A percentile compares a stretch with the other conserved stretches of the same genome.
Conservation (phyloP, 352 stramenopile genomes). For the Pythium phragmiticola region DNA sequence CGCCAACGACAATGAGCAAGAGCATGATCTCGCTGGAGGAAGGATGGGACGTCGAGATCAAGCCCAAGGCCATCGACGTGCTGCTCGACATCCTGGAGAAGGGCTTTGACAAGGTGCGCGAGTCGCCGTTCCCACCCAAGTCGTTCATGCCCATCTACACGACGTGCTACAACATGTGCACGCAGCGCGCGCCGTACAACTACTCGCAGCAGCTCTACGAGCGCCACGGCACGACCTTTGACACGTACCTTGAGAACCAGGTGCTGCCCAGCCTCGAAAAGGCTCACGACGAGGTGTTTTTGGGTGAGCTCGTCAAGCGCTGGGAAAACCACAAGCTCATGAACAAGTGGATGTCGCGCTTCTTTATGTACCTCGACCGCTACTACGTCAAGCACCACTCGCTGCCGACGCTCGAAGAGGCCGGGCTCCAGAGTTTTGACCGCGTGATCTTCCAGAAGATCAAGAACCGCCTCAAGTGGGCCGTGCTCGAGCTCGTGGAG, state of each 20-base stretch:
- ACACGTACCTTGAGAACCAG: slow-evolving; percentile 88
- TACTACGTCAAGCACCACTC: slow-evolving; percentile 98
- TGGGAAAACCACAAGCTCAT: slow-evolving; percentile 99
- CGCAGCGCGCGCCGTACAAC: slow-evolving; percentile 98
- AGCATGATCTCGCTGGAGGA: slow-evolving; percentile 84
- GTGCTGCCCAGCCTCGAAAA: slow-evolving; percentile 88
- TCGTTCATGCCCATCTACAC: slow-evolving; percentile 91
- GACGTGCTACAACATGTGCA: slow-evolving; percentile 99
- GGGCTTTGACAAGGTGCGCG: slow-evolving; percentile 80
- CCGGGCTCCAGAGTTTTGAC: slow-evolving; percentile 83
- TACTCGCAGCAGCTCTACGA: slow-evolving; percentile 99
- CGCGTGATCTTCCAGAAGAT: slow-evolving; percentile 84
- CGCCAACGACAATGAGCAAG: slow-evolving; percentile 59
- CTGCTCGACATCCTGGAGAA: slow-evolving; percentile 84
- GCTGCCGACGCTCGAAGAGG: slow-evolving; percentile 94
- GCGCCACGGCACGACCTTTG: slow-evolving; percentile 92
- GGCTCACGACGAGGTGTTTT: slow-evolving; percentile 93
- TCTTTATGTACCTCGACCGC: slow-evolving; percentile 99
- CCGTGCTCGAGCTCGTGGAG: slow-evolving; percentile 96
- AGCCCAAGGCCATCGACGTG: slow-evolving; percentile 88
- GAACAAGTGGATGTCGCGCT: slow-evolving; percentile 99
- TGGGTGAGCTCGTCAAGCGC: slow-evolving; percentile 95
- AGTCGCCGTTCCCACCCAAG: slow-evolving; percentile 80
- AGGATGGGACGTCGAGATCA: slow-evolving; percentile 88
- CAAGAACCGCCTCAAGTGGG: slow-evolving; percentile 76